Percentiles rank a stretch among this genome's conserved stretches.
phyloP scores from a whole-genome alignment of 208 protist species.

The Leishmania tarentolae region DNA sequence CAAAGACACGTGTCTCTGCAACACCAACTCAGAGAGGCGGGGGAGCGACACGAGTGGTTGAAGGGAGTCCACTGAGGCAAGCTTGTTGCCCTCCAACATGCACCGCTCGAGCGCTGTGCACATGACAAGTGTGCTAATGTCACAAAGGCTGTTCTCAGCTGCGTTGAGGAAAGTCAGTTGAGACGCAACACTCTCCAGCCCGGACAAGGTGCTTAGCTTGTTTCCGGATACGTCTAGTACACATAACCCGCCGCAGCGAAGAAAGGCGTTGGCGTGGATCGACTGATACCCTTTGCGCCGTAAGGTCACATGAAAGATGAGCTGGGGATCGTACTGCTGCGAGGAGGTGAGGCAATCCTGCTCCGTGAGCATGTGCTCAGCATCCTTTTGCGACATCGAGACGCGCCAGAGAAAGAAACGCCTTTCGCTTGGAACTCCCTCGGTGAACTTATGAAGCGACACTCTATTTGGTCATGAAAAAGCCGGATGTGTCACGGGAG shows the following conservation, averaged over 20 bases:
- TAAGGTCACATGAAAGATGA: constrained; percentile 47
- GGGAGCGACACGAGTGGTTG: constrained; percentile 43
- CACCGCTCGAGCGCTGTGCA: constrained; percentile 44
- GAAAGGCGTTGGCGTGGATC: constrained; percentile 44
- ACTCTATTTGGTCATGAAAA: not conserved
- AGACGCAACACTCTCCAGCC: constrained; percentile 43
- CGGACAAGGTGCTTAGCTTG: constrained; percentile 51
- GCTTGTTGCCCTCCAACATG: constrained; percentile 69
- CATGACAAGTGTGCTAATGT: constrained; percentile 38
- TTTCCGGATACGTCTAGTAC: constrained; percentile 75
- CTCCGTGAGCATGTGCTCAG: constrained; percentile 38
- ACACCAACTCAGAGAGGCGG: constrained; percentile 41
- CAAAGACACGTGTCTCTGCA: constrained; percentile 49
- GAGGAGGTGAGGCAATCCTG: constrained; percentile 38
- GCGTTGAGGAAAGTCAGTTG: constrained; percentile 69
- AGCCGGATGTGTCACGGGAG: not conserved
- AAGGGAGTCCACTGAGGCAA: constrained; percentile 38
- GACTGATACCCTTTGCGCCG: constrained; percentile 13
- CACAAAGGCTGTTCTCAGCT: constrained; percentile 60
- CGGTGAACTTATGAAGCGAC: not conserved
- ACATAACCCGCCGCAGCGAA: constrained; percentile 40
- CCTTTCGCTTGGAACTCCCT: not conserved
- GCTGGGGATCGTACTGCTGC: constrained; percentile 70
- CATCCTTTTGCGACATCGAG: not conserved
- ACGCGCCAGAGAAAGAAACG: no score